Conservation (phyloP, 2,329 filamentous ascomycete genomes). For the Pseudogymnoascus sp. region DNA sequence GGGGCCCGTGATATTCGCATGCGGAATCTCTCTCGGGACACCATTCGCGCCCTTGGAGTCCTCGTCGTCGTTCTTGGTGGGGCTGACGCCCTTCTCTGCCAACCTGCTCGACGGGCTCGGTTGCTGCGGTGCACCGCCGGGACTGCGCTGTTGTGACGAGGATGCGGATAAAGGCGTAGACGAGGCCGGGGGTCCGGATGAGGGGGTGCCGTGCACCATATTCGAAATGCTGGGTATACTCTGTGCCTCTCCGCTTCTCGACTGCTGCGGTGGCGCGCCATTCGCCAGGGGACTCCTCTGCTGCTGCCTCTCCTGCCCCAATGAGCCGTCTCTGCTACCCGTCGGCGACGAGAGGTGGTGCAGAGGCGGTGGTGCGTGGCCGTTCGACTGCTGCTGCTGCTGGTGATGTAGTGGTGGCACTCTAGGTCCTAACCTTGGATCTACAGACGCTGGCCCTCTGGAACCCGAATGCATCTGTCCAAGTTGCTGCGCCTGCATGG, state of each 20-base stretch:
- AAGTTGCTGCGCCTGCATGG: neutral
- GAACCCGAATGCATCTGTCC: neutral
- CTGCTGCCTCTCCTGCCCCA: neutral
- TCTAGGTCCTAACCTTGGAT: neutral
- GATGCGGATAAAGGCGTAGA: slow-evolving; percentile 13
- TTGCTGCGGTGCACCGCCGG: slow-evolving; percentile 24
- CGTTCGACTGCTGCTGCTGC: neutral
- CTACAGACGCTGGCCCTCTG: neutral
- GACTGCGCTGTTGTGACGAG: slow-evolving; percentile 11
- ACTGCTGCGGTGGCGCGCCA: neutral
- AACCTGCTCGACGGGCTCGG: slow-evolving; percentile 22
- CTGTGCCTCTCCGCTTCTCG: neutral
- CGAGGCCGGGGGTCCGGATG: neutral
- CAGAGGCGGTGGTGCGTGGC: neutral
- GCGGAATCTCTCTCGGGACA: slow-evolving; percentile 45
- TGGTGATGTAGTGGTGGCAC: neutral
- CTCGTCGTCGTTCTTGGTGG: slow-evolving; percentile 10
- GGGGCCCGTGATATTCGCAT: slow-evolving; percentile 38
- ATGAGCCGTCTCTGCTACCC: neutral
- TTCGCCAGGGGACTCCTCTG: neutral
- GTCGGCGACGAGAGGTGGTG: neutral
- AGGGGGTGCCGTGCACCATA: slow-evolving; percentile 22
- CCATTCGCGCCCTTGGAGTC: slow-evolving; percentile 2
- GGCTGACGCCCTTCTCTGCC: slow-evolving; percentile 17
- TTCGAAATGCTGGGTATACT: slow-evolving; percentile 17